Conservation (phyloP, 2,329 filamentous ascomycete genomes). For the Plectosphaerella plurivora region DNA sequence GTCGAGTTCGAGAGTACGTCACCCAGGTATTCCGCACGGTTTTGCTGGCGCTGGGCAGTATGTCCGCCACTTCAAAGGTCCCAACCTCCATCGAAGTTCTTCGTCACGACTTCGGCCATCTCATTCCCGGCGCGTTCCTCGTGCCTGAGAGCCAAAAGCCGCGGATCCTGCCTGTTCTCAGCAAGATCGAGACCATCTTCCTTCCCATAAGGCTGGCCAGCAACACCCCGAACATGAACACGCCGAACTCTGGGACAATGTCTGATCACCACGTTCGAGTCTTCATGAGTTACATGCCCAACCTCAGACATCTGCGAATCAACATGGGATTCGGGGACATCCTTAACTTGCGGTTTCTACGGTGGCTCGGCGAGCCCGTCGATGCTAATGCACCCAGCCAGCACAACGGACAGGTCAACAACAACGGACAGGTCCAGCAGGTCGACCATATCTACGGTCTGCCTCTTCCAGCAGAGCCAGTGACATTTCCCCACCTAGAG, state of each 20-base stretch:
- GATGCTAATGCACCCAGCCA: not conserved
- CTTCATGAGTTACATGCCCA: constrained; percentile 41
- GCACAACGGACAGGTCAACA: not conserved
- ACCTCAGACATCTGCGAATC: constrained; percentile 26
- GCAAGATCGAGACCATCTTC: constrained; percentile 39
- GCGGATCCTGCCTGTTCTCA: constrained; percentile 34
- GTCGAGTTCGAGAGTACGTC: constrained; percentile 13
- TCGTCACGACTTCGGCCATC: constrained; percentile 22
- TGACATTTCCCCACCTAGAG: constrained; percentile 28
- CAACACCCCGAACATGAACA: no score
- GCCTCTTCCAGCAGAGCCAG: constrained; percentile 12
- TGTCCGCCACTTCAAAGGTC: constrained; percentile 18
- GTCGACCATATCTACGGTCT: not conserved
- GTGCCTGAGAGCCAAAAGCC: constrained; percentile 34
- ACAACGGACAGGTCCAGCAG: no score
- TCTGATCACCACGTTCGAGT: constrained; percentile 16
- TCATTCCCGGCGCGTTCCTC: constrained; percentile 40
- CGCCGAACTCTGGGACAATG: not conserved
- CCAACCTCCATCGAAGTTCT: constrained; percentile 44
- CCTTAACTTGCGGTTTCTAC: constrained; percentile 22
- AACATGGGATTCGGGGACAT: not conserved
- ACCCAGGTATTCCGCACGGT: constrained; percentile 33
- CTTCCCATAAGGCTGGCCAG: constrained; percentile 18
- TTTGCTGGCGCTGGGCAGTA: constrained; percentile 35
- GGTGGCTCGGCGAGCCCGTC: constrained; percentile 29